phyloP scores from a whole-genome alignment of 2,329 filamentous ascomycete species.

The Aspergillus fructus region DNA sequence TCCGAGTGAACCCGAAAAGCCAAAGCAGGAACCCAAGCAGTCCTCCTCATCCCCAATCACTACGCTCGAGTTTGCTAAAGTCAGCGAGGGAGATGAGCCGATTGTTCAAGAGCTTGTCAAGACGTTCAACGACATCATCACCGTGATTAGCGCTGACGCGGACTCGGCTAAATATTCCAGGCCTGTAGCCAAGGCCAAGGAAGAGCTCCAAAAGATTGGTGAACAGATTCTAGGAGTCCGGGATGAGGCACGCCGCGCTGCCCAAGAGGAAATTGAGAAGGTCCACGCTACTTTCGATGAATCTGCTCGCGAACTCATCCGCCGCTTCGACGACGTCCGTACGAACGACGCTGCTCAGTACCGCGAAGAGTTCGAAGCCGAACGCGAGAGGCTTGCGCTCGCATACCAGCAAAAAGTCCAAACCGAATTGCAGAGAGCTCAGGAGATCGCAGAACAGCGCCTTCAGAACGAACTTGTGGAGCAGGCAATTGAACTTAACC shows the following conservation, averaged over 20 bases:
- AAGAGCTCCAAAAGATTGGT: conserved; percentile 74
- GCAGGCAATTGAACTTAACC: conserved; percentile 86
- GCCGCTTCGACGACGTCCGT: conserved; percentile 83
- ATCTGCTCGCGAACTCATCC: conserved; percentile 82
- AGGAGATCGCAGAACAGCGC: conserved; percentile 78
- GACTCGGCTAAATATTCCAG: conserved; percentile 73
- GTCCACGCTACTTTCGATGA: conserved; percentile 77
- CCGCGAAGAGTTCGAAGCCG: conserved; percentile 83
- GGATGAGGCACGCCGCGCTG: conserved; percentile 65
- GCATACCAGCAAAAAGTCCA: conserved; percentile 78
- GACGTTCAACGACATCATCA: conserved; percentile 94
- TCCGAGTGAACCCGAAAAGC: conserved; percentile 26
- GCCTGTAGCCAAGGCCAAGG: conserved; percentile 82
- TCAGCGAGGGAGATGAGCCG: conserved; percentile 76
- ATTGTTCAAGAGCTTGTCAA: conserved; percentile 90
- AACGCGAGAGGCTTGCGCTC: conserved; percentile 75
- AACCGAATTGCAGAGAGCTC: conserved; percentile 74
- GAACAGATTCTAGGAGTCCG: conserved; percentile 75
- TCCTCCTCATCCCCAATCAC: conserved; percentile 52
- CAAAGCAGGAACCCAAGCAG: conserved; percentile 36
- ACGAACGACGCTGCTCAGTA: conserved; percentile 75
- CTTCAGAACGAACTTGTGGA: conserved; percentile 83
- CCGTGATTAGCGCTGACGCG: conserved; percentile 84
- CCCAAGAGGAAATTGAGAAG: conserved; percentile 71
- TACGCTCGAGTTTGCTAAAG: conserved; percentile 74